phyloP scores from a whole-genome alignment of 106 monocot species.

The Xerophyta viscosa region DNA sequence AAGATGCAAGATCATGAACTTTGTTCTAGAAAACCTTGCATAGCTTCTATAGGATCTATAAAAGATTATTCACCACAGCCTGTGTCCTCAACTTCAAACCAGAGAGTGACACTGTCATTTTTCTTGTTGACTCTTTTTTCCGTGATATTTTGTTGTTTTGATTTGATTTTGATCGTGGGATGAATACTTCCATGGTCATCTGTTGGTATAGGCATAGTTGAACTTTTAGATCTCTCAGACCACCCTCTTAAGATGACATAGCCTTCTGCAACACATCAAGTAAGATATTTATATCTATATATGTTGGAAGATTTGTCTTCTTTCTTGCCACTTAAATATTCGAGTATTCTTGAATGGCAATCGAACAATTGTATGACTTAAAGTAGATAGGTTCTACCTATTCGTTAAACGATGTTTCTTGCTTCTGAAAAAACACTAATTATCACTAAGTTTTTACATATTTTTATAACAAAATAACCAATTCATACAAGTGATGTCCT shows the following conservation, averaged over 20 bases:
- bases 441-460: too few species aligned
- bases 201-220: neutral
- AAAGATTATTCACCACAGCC: conserved; percentile 34
- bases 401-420: too few species aligned
- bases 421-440: too few species aligned
- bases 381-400: too few species aligned
- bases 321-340: too few species aligned
- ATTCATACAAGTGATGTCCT: too few species aligned
- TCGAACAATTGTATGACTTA: too few species aligned
- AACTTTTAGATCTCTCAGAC: conserved; percentile 20
- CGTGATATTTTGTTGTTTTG: conserved; percentile 9
- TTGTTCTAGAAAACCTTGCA: too few species aligned
- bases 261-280: conserved; percentile 25
- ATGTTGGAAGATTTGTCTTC: neutral
- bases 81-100: conserved; percentile 67
- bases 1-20: too few species aligned
- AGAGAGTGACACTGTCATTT: conserved; percentile 27
- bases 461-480: too few species aligned
- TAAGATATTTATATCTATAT: neutral
- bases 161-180: conserved; percentile 1
- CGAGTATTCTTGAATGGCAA: too few species aligned
- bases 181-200: conserved; percentile 2
- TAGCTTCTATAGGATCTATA: too few species aligned
- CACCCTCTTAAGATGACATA: conserved; percentile 49
- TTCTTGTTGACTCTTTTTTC: conserved; percentile 6